A percentile compares a stretch with the other conserved stretches of the same genome.
Evolutionary conservation across 2,329 filamentous ascomycete genomes (phyloP).

Genomic region (Pseudogymnoascus sp.): DNA sequence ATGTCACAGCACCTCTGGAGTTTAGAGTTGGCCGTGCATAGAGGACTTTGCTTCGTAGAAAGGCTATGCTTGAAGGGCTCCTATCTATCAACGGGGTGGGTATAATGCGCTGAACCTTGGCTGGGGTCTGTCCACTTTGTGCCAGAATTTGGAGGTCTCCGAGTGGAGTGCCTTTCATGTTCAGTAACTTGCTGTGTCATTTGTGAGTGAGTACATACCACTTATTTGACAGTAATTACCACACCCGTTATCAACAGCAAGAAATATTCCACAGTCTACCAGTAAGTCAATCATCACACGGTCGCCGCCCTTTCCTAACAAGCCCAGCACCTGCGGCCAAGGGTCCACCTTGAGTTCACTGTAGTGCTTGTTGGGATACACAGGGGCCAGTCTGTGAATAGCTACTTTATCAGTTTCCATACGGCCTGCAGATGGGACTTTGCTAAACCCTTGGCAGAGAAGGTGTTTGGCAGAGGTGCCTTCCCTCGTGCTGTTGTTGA

Average conservation of each 20-base stretch:
- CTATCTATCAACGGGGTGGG: constrained; percentile 27
- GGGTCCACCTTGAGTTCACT: constrained; percentile 58
- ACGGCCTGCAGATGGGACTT: constrained; percentile 29
- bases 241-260: constrained; percentile 48
- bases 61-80: constrained; percentile 52
- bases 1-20: constrained; percentile 56
- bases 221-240: constrained; percentile 73
- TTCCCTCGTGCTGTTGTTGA: constrained; percentile 46
- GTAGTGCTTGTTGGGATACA: constrained; percentile 64
- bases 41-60: constrained; percentile 78
- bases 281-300: constrained; percentile 71
- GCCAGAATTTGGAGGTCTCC: constrained; percentile 20
- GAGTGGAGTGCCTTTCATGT: constrained; percentile 22
- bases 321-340: constrained; percentile 68
- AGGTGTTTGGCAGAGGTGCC: constrained; percentile 60
- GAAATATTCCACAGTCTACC: constrained; percentile 70
- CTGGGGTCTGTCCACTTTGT: constrained; percentile 7
- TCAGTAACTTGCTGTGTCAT: background rate
- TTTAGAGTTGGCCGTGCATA: constrained; percentile 72
- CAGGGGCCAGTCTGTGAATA: constrained; percentile 60
- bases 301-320: constrained; percentile 71
- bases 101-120: constrained; percentile 14
- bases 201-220: constrained; percentile 43
- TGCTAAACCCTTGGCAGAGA: constrained; percentile 76
- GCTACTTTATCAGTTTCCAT: constrained; percentile 16